Evolutionary conservation across 371 early-diverging fungal genomes (phyloP).

Genomic region (Mucor circinelloides): DNA sequence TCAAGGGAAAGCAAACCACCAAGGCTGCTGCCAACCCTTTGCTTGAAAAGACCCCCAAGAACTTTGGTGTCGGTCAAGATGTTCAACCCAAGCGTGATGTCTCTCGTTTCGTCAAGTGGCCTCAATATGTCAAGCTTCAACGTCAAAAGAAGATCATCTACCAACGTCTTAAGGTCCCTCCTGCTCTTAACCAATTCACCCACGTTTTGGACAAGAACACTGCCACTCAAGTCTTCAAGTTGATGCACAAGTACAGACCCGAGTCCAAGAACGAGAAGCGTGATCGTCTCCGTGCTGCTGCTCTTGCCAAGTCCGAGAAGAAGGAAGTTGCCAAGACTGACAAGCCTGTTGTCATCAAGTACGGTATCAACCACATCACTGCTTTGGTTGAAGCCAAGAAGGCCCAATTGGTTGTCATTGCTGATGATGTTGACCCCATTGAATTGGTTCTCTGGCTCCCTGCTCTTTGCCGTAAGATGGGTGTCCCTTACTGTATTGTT

Average conservation of each 20-base stretch:
- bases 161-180: constrained; percentile 99
- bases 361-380: constrained; percentile 99
- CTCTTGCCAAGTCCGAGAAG: constrained; percentile 85
- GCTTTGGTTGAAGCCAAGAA: constrained; percentile 98
- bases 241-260: constrained; percentile 98
- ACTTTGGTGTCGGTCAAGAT: constrained; percentile 92
- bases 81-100: constrained; percentile 96
- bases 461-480: constrained; percentile 99
- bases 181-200: constrained; percentile 99
- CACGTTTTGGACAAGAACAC: constrained; percentile 97
- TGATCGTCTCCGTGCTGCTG: constrained; percentile 86
- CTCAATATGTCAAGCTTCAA: constrained; percentile 96
- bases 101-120: constrained; percentile 97
- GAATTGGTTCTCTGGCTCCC: constrained; percentile 99
- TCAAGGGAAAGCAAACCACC: constrained; percentile 69
- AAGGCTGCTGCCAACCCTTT: constrained; percentile 86
- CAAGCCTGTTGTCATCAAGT: constrained; percentile 97
- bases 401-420: constrained; percentile 97
- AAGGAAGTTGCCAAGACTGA: constrained; percentile 87
- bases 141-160: constrained; percentile 96
- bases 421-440: too few species aligned
- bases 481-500: constrained; percentile 99
- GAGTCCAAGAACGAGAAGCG: constrained; percentile 98
- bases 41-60: constrained; percentile 90
- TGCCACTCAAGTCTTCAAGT: constrained; percentile 96